These are phyloP conservation scores for Rhizoctonia solani DNA, from an alignment of 1,284 basidiomycete species.

Conservation along the genomic window DNA sequence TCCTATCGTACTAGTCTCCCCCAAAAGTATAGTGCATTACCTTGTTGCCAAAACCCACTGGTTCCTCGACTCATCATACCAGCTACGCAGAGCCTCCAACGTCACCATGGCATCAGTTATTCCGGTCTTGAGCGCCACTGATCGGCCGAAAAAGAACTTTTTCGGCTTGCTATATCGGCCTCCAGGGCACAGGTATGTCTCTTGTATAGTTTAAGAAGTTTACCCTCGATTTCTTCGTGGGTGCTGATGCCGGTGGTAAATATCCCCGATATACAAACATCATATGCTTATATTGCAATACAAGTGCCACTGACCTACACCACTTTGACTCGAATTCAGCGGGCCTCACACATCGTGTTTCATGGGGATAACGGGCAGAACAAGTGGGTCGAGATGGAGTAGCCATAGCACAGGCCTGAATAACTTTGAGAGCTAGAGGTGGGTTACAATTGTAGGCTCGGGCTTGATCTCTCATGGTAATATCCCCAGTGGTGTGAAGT, in stretches of 20 bases:
- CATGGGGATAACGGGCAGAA: conserved; percentile 8
- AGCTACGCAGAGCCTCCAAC: conserved; percentile 16
- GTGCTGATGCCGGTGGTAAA: not conserved
- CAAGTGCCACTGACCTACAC: conserved; percentile 16
- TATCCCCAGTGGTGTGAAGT: conserved; percentile 2
- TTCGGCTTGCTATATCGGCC: conserved; percentile 22
- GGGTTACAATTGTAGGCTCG: not conserved
- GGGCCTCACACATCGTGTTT: conserved; percentile 8
- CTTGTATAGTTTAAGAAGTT: conserved; percentile 32
- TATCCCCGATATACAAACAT: not conserved
- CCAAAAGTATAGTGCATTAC: not conserved
- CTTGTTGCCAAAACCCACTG: conserved; percentile 30
- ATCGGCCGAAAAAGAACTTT: conserved; percentile 7
- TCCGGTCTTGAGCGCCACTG: conserved; percentile 6
- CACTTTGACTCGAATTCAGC: conserved; percentile 25
- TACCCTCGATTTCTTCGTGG: conserved; percentile 33
- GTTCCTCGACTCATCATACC: conserved; percentile 23
- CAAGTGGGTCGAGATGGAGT: not conserved
- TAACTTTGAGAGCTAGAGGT: conserved; percentile 1
- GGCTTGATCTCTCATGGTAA: not conserved
- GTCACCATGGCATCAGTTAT: not conserved
- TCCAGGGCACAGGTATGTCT: conserved; percentile 18
- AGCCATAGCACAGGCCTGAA: too few relatives aligned
- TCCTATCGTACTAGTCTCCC: not conserved
- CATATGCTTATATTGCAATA: not conserved